These are phyloP conservation scores for Aspergillus ochraceoroseus DNA, from an alignment of 2,329 filamentous ascomycete species.

Conservation along the genomic window DNA sequence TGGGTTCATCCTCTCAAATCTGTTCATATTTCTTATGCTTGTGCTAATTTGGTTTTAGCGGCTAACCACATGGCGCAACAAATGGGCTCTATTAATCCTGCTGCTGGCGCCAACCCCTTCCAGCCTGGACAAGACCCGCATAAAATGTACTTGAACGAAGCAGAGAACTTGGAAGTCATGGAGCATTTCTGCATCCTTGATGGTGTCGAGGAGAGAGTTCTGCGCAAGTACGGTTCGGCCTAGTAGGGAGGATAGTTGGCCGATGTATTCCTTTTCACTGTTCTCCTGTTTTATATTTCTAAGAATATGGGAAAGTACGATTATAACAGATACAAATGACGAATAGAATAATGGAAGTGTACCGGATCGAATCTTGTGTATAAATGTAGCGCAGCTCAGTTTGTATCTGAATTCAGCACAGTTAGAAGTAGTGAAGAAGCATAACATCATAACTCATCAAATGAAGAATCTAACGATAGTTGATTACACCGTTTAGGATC, in stretches of 20 bases:
- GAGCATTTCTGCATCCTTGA: constrained; percentile 91
- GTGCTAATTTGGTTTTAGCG: constrained; percentile 51
- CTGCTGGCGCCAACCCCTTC: constrained; percentile 66
- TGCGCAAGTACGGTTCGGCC: constrained; percentile 47
- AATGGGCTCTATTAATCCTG: constrained; percentile 69
- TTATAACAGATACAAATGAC: constrained; percentile 1
- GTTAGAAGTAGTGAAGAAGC: constrained; percentile 1
- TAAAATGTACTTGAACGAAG: constrained; percentile 88
- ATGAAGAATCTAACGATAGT: constrained; percentile 39
- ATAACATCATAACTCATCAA: constrained; percentile 5
- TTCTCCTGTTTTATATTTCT: constrained; percentile 1
- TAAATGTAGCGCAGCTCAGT: no score
- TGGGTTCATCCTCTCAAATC: constrained; percentile 46
- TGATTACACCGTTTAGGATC: constrained; percentile 62
- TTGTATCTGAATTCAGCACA: no score
- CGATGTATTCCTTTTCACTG: neutral
- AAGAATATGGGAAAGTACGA: constrained; percentile 1
- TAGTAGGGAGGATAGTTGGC: neutral
- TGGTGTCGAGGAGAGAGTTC: constrained; percentile 76
- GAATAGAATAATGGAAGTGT: neutral
- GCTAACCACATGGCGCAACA: constrained; percentile 87
- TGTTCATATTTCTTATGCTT: neutral
- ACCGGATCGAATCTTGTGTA: no score
- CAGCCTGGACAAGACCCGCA: constrained; percentile 90
- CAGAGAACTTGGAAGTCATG: constrained; percentile 90